Evolutionary conservation across 179 eudicot species (phyloP).

Genomic region (Actinidia arguta): DNA sequence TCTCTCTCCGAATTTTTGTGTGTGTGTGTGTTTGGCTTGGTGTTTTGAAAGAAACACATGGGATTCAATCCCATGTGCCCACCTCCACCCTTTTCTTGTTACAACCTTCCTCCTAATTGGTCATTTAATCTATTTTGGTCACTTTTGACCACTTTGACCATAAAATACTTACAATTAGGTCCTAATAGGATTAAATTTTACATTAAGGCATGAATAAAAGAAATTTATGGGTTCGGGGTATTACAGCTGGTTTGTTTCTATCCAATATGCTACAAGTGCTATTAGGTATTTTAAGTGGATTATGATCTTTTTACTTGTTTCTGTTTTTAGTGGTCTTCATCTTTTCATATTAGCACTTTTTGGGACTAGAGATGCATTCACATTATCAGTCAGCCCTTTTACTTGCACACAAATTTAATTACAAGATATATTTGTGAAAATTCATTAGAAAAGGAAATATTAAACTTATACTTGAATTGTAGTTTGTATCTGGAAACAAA

Average conservation of each 20-base stretch:
- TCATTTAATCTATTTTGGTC: too few relatives aligned
- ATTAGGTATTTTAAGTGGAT: not conserved
- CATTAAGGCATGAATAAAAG: not conserved
- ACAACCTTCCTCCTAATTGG: too few relatives aligned
- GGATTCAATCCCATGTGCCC: too few relatives aligned
- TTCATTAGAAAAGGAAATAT: not conserved
- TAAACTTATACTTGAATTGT: too few relatives aligned
- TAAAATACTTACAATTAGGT: constrained; percentile 24
- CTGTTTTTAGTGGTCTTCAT: not conserved
- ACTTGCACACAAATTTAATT: not conserved
- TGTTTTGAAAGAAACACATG: too few relatives aligned
- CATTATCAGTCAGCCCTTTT: not conserved
- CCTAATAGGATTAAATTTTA: not conserved
- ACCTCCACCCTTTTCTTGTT: too few relatives aligned
- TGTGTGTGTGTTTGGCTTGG: too few relatives aligned
- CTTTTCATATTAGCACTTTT: not conserved
- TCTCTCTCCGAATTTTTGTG: too few relatives aligned
- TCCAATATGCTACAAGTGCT: constrained; percentile 6
- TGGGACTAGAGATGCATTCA: not conserved
- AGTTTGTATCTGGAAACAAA: too few relatives aligned
- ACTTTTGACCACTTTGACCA: too few relatives aligned
- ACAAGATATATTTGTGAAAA: not conserved
- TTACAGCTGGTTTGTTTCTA: not conserved
- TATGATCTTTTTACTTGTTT: not conserved
- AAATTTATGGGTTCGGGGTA: too few relatives aligned